Base-by-base conservation (phyloP, 2,329 filamentous ascomycete species). In the Xylaria sp. region DNA sequence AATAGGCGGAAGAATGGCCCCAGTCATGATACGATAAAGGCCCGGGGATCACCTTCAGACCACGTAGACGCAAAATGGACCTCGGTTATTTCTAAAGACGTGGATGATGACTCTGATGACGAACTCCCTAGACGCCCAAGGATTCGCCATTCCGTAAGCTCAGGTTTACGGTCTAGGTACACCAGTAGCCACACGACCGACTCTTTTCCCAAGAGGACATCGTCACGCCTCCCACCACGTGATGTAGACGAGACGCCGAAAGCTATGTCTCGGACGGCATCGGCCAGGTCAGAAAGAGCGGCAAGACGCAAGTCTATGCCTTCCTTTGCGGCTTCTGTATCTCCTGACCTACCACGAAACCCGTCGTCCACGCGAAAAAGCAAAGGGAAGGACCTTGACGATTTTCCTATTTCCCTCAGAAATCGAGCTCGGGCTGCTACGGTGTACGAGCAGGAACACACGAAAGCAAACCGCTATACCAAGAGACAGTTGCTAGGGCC, bases 1-100 rank as follows among this genome's bases (percentile, higher is more conserved):
- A 89, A 89, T 63, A 76, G 86, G 46, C 73, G 71, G 3, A 71
- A 76, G 23, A 81, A 77, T 44, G 67, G 69, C 1, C 63, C 72
- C 35, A 67, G 77, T 53, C 62, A 78, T 5, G 67, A 72, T 7
- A 77, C 76, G 2, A 57, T 70, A 10, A 74, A 73, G 10, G 74
- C 76, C 0, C 72, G 73, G 25, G 73, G 74, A 2, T 79, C 77
- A 29, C 78, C 80, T 62, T 68, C 75, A 9, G 64, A 62, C 11
- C 29, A 44, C 3, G 33, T 10, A 21, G 38, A 41, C 19, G 21
- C 48, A 35, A 55, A 27, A 35, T 27, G 23, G 31, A 44, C 64
- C 33, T 61, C 60, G 15, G 21, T 47, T 1, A 38, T 59, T 7
- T 54, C 59, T 9, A 56, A 51, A 35, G 53, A 58, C 27, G 47